These are phyloP conservation scores for Edaphochlamys debaryana DNA, from an alignment of 139 green algal genomes.

Conservation along the genomic window DNA sequence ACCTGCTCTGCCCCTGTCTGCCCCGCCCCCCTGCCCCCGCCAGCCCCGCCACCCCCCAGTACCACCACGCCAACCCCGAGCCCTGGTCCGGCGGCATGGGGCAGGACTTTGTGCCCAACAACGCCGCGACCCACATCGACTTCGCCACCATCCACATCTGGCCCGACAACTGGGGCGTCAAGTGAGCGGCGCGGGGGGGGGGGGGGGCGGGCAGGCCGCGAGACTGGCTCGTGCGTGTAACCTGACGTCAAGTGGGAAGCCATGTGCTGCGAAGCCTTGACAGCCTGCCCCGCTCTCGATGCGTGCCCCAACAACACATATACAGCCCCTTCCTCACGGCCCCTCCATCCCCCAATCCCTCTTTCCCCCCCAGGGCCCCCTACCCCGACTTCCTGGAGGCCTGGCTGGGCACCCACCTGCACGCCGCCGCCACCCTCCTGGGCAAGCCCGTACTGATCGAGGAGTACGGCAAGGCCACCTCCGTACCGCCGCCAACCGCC, in stretches of 20 bases:
- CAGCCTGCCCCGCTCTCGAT: no score
- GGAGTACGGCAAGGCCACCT: conserved; percentile 86
- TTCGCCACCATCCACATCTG: conserved; percentile 80
- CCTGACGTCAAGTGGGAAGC: neutral
- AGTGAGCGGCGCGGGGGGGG: neutral
- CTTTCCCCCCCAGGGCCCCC: neutral
- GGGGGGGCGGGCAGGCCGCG: neutral
- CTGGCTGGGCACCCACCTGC: conserved; percentile 69
- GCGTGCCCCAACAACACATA: neutral
- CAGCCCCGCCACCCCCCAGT: neutral
- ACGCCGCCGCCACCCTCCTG: conserved; percentile 50
- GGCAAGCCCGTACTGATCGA: conserved; percentile 83
- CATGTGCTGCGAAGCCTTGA: neutral
- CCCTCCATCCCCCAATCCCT: neutral
- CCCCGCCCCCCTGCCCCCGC: neutral
- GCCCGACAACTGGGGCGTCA: conserved; percentile 72
- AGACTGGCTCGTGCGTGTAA: neutral
- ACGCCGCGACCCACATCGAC: conserved; percentile 70
- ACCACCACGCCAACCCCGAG: conserved; percentile 47
- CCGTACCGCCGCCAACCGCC: no score
- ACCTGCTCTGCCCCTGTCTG: neutral
- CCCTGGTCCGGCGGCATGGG: conserved; percentile 68
- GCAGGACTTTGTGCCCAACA: conserved; percentile 84
- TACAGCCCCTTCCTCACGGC: no score
- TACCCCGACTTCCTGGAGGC: conserved; percentile 55